Base-by-base conservation (phyloP, 768 basidiomycete genomes). In the Clavulina sp. region DNA sequence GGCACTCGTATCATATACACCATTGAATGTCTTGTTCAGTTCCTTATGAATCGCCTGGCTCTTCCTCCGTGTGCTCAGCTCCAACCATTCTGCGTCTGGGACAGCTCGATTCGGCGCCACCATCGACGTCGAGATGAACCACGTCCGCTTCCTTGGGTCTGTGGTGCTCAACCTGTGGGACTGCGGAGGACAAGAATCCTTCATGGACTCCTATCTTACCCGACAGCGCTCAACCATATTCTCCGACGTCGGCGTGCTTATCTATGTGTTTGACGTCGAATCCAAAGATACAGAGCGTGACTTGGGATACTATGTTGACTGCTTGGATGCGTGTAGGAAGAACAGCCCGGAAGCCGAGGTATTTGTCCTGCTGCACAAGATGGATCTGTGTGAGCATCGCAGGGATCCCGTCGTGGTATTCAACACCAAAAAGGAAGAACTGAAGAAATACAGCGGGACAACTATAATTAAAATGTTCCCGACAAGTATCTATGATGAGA, bases 241-340 rank as follows among this genome's bases (percentile, higher is more conserved):
- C 69, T 80, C 84, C 60, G 86, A 96, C 61, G 95, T 96, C 52
- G 89, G 87, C 26, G 87, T 97, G 53, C 77, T 97, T 67, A 97
- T 99, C 60, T 99, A 99, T 67, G 95, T 99, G 7, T 97, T 99
- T 57, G 95, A 97, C 63, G 82, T 91, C 51, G 91, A 89, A 59
- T 78, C 81, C 38, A 75, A 79, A 36, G 88, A 92, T 61, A 79
- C 80, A 72, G 64, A 68, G 46, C 65, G 65, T 65, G 95, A 97
- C 67, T 69, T 92, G 28, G 77, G 81, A 61, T 97, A 95, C 66
- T 97, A 89, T 64, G 78, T 80, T 41, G 84, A 92, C 54, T 96
- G 92, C 65, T 71, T 99, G 48, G 78, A 81, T 3, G 84, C 88
- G 2, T 68, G 97, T 29, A 69, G 75, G 44, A 77, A 80, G 60